Conservation (phyloP, 345 rosid genomes). For the Linum trigynum region DNA sequence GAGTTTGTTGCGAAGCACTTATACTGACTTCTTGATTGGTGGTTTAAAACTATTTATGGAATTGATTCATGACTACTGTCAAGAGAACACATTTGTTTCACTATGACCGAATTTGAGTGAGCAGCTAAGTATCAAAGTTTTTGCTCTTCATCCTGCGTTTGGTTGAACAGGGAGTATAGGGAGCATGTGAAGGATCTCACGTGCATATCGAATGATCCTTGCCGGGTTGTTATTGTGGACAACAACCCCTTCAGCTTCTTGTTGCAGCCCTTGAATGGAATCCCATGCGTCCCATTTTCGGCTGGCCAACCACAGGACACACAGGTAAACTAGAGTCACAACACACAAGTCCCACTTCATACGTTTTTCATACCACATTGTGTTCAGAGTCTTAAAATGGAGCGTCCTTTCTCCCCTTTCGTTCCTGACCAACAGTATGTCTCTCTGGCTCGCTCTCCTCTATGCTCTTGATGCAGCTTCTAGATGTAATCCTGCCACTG, state of each 20-base stretch:
- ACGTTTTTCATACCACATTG: neutral
- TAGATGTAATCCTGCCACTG: constrained; percentile 84
- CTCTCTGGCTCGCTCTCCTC: constrained; percentile 5
- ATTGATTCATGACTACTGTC: too few species aligned
- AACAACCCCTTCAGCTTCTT: constrained; percentile 97
- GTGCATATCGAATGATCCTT: constrained; percentile 60
- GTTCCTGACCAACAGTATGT: neutral
- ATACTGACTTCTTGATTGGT: too few species aligned
- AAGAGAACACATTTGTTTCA: too few species aligned
- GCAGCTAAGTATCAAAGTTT: too few species aligned
- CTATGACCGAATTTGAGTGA: too few species aligned
- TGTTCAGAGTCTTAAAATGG: neutral
- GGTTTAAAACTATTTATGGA: too few species aligned
- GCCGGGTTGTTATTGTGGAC: constrained; percentile 79
- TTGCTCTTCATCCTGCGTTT: neutral
- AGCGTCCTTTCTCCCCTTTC: neutral
- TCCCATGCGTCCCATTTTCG: constrained; percentile 90
- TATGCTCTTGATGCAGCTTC: constrained; percentile 45
- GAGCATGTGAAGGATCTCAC: constrained; percentile 94
- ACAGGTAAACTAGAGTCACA: constrained; percentile 37
- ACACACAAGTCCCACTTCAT: neutral
- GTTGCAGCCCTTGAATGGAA: constrained; percentile 88
- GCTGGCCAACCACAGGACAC: constrained; percentile 68
- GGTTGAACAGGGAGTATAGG: constrained; percentile 48
- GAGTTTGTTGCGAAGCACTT: too few species aligned